Evolutionary conservation across 148 eudicot species (phyloP), one percentile per base, ranked within the genome.

Genomic region (Linanthus parryae): DNA sequence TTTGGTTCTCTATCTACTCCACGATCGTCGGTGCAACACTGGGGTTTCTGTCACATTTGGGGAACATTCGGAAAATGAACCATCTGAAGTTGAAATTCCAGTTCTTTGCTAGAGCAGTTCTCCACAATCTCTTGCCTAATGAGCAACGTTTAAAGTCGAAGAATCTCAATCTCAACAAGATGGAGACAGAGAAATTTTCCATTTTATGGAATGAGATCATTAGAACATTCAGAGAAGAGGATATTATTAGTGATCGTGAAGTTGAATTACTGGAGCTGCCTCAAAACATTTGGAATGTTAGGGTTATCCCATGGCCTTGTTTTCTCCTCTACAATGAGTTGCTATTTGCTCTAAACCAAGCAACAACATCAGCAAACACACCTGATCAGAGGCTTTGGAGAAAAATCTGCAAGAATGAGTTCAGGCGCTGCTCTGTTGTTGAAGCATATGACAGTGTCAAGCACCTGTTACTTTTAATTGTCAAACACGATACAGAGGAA

Each of bases 271-370:
- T 88, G 68, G 96, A 88, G 69, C 71, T 88, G 34, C 89, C 94
- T 8, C 82, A 74, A 60, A 81, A 81, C 58, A 66, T 71, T 54
- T 88, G 94, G 94, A 78, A 78, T 58, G 78, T 88, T 13, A 54
- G 86, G 64, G 86, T 88, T 54, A 73, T 88, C 48, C 86, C 83
- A 23, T 88, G 96, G 94, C 94, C 96, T 18, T 84, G 96, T 66
- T 74, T 88, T 36, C 71, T 88, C 12, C 78, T 88, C 19, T 88
- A 86, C 58, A 84, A 88, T 53, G 96, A 88, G 78, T 78, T 88
- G 35, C 81, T 81, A 22, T 80, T 88, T 28, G 83, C 94, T 30
- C 84, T 88, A 40, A 73, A 89, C 44, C 88, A 84, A 80, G 96
- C 89, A 1, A 79, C 84, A 49, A 89, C 81, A 78, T 53, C 84